Evolutionary conservation across 257 asterid species (phyloP), one percentile per base, ranked within the genome.

Genomic region (Fraxinus pennsylvanica): DNA sequence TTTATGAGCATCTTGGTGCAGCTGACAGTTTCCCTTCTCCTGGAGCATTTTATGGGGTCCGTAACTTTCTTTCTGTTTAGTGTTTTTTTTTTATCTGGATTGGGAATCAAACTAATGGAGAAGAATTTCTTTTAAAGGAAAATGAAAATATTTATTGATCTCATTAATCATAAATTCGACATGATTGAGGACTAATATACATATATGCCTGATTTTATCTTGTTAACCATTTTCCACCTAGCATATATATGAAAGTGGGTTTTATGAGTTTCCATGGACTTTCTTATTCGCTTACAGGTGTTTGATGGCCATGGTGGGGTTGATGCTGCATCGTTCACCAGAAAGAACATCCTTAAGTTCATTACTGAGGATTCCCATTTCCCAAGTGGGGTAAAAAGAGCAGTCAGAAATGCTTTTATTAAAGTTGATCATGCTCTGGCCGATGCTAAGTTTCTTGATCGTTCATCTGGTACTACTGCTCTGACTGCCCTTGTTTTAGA

Each of bases 31-130:
- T 90, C 61, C 86, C 88, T 77, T 81, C 91, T 73, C 88, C 91
- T 65, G 94, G 92, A 78, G 97, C 98, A 66, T 94, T 87, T 87
- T 94, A 90, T 82, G 98, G 98, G 91, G 98, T 94, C 74, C 30
- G 96, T 87, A 76, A 69, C 81, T 76, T 59, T 38, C 41, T 82
- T 77, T 83, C 77, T 30, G 63, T 79, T 74, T 74, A 68, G 1
- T 69, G 38, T 75, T 71, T 17, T 71, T 76, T 14, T 43, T 76
- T 3, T 61, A 6, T 61, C 68, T 61, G 4, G 15, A 57, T 57
- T 9, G 33, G 17, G 68, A 2, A 35, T 22, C 68, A 10, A 22
- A 25, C 68, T 19, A 59, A 59, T 21, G 30, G 67, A n/a, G 67
- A 57, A 5, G 3, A n/a, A 57, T 19, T 21, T 57, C 10, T 57